A percentile compares a stretch with the other conserved stretches of the same genome.
phyloP scores from a whole-genome alignment of 2,329 filamentous ascomycete genomes.

The Fusarium humuli region DNA sequence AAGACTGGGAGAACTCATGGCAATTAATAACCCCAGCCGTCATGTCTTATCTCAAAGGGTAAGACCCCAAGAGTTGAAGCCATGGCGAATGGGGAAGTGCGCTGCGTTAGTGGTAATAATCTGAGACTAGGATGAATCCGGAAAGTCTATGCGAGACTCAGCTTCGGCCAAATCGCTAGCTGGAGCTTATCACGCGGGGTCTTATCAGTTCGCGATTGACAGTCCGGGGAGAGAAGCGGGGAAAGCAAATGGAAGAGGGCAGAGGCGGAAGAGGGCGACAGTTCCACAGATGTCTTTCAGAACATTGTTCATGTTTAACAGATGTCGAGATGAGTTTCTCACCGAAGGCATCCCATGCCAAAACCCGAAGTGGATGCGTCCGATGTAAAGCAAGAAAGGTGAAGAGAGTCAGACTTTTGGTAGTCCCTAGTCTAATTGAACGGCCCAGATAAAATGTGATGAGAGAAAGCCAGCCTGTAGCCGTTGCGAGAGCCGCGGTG shows the following conservation, averaged over 20 bases:
- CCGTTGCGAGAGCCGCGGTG: background rate
- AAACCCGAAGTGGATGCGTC: constrained; percentile 1
- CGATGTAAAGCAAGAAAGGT: constrained; percentile 15
- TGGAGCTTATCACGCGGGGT: background rate
- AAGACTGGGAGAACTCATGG: background rate
- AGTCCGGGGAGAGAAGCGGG: background rate
- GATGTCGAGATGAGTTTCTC: background rate
- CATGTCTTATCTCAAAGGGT: background rate
- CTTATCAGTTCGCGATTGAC: background rate
- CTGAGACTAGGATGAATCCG: background rate
- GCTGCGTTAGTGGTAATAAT: background rate
- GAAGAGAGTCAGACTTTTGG: background rate
- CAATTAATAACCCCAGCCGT: background rate
- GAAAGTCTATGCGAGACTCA: constrained; percentile 1
- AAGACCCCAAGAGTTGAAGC: background rate
- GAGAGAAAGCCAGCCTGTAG: background rate
- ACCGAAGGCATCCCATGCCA: background rate
- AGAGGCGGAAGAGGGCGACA: background rate
- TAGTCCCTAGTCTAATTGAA: background rate
- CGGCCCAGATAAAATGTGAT: background rate
- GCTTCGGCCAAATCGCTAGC: too few relatives aligned
- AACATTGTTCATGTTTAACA: background rate
- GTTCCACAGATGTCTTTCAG: background rate
- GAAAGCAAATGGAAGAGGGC: background rate
- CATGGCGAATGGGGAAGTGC: background rate